phyloP scores from a whole-genome alignment of 2,329 filamentous ascomycete species.

The Botryosphaeria dothidea region DNA sequence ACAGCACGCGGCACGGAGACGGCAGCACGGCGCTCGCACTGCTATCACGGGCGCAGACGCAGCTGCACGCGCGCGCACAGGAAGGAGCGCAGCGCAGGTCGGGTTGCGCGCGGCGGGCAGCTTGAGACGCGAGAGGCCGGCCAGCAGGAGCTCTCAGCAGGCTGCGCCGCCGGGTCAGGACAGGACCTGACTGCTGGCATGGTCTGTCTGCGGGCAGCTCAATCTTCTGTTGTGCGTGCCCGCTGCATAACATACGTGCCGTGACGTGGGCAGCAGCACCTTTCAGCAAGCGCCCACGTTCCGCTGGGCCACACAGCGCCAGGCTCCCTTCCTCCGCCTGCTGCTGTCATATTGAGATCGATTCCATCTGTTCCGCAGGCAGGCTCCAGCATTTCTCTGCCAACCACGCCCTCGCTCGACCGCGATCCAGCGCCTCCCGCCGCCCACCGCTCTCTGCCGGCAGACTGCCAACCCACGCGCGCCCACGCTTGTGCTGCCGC shows the following conservation, averaged over 20 bases:
- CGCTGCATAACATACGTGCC: constrained; percentile 11
- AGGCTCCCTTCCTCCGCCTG: background rate
- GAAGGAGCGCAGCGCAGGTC: background rate
- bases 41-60: background rate
- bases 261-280: constrained; percentile 11
- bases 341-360: background rate
- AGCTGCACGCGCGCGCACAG: background rate
- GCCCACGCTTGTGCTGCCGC: constrained; percentile 42
- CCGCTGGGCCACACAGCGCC: constrained; percentile 6
- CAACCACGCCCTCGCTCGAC: constrained; percentile 23
- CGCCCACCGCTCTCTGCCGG: constrained; percentile 6
- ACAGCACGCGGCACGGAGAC: background rate
- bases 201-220: background rate
- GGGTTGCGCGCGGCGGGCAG: background rate
- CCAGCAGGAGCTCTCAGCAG: background rate
- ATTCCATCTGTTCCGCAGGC: background rate
- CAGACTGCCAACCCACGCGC: constrained; percentile 12
- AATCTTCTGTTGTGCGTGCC: background rate
- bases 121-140: background rate
- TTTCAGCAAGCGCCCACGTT: background rate
- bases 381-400: constrained; percentile 13
- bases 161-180: background rate
- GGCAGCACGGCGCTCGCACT: background rate
- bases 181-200: background rate
- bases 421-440: constrained; percentile 20